Evolutionary conservation across 768 basidiomycete species (phyloP), one percentile per base, ranked within the genome.

Genomic region (Auriscalpium microsporum): DNA sequence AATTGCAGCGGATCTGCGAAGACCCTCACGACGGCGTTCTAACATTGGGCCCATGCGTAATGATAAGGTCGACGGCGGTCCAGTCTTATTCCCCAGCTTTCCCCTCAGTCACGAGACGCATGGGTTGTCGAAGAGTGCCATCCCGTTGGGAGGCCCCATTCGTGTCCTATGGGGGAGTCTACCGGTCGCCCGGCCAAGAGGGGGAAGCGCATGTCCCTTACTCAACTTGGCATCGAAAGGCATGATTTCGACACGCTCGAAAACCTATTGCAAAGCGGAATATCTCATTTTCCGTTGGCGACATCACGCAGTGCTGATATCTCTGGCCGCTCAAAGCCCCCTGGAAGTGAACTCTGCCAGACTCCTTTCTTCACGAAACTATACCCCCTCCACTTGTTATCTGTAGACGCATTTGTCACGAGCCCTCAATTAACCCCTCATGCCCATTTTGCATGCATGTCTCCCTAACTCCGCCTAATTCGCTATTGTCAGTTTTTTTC

Each of bases 61-160:
- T 57, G 90, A 92, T 67, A 88, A 67, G 70, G 71, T 13, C 74
- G 88, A 56, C 75, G 90, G 56, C 78, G 90, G 55, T 90, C 90
- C 40, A 93, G 90, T 64, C 69, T 90, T 74, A 87, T 92, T 58
- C 85, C 85, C n/a, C 80, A 82, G 58, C 76, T 81, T 49, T 78
- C 81, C 14, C 74, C 77, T 61, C 37, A 70, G 54, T 52, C 51
- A 51, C 44, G 54, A 45, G 42, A 45, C 37, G 45, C 21, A 50
- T 21, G 45, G 45, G 17, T 57, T 10, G 58, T 50, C 13, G 62
- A 28, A 58, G 57, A 58, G 62, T 57, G 37, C 53, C 53, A 45
- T 17, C 54, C 28, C 2, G 28, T 28, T 28, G 6, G 35, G 44
- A 16, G 72, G 71, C 28, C 61, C 72, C 62, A 64, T 80, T 58